Conservation (phyloP, 495 filamentous ascomycete species). For the Trichoderma virens region DNA sequence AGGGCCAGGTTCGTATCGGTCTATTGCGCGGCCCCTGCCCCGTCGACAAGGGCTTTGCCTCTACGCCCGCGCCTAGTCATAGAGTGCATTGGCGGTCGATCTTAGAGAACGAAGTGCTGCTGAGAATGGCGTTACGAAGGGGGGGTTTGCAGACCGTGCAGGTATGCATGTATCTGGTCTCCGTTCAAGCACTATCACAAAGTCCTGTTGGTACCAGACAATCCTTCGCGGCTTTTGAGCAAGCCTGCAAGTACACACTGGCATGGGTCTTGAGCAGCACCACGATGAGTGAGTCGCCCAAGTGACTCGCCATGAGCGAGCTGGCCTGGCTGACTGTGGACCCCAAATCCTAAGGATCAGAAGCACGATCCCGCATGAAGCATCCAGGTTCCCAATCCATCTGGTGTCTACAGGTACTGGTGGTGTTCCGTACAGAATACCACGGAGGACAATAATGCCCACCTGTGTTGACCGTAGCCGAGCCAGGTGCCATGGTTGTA, state of each 20-base stretch:
- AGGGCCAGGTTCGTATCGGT: background rate
- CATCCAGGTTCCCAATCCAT: too few relatives aligned
- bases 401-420: too few relatives aligned
- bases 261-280: background rate
- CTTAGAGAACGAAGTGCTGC: background rate
- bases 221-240: background rate
- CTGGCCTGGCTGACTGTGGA: too few relatives aligned
- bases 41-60: background rate
- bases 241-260: background rate
- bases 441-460: too few relatives aligned
- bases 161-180: too few relatives aligned
- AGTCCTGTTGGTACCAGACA: background rate
- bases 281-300: background rate
- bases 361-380: too few relatives aligned
- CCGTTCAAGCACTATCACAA: background rate
- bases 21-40: constrained; percentile 1
- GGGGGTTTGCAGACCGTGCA: background rate
- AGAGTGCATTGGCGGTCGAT: constrained; percentile 8
- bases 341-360: too few relatives aligned
- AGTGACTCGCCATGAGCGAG: too few relatives aligned
- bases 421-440: too few relatives aligned
- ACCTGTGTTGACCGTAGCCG: too few relatives aligned
- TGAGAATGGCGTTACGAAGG: background rate
- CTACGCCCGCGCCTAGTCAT: constrained; percentile 1
- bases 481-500: too few relatives aligned